Evolutionary conservation across 106 monocot species (phyloP).

Genomic region (Apostasia shenzhenica): DNA sequence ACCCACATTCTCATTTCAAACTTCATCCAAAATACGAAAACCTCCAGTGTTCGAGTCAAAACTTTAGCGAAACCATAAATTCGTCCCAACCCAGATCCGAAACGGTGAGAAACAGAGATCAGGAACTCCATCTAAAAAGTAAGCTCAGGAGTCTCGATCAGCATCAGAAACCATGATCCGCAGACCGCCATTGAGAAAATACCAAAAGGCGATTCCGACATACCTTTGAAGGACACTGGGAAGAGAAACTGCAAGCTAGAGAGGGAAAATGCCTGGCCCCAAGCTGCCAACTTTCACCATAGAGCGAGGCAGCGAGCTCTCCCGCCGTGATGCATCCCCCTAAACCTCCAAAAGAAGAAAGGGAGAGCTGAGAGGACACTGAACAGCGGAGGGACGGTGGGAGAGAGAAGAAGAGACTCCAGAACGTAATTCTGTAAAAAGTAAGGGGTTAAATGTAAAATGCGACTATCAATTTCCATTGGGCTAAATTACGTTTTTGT

Average conservation of each 20-base stretch:
- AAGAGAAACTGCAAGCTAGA: conserved; percentile 1
- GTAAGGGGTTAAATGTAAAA: no score
- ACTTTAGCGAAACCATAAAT: background rate
- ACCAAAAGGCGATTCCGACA: background rate
- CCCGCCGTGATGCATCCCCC: background rate
- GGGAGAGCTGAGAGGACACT: conserved; percentile 7
- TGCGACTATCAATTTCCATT: no score
- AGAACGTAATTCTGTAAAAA: no score
- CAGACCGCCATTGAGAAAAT: background rate
- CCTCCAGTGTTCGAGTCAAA: background rate
- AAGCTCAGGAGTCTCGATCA: background rate
- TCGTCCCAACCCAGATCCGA: background rate
- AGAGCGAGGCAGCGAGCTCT: background rate
- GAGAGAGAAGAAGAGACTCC: background rate
- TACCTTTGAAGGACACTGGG: background rate
- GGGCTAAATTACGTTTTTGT: no score
- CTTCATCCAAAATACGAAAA: background rate
- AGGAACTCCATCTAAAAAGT: background rate
- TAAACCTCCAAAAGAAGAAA: conserved; percentile 12
- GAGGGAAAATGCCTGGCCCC: background rate
- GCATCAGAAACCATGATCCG: background rate
- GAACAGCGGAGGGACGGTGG: background rate
- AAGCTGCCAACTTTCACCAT: background rate
- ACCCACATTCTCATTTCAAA: background rate
- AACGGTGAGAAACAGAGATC: background rate